Evolutionary conservation across 805 yeast species (phyloP), one percentile per base, ranked within the genome.

Genomic region (Suhomyces xylopsoci): DNA sequence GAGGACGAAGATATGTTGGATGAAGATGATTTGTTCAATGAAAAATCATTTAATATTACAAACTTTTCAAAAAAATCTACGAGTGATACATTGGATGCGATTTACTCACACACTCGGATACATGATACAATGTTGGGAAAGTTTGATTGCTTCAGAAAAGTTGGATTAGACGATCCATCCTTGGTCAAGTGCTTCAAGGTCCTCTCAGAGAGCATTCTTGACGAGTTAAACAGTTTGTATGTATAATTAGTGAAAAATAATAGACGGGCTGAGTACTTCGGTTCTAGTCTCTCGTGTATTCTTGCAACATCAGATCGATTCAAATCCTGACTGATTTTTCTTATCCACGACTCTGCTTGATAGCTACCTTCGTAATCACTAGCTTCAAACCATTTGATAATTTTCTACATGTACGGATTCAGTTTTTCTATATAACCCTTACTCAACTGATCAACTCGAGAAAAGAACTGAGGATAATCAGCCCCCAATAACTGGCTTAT

Each of bases 1-100:
- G 55, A 47, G 4, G 55, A 53, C 19, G 50, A 53, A n/a, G 49
- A 45, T 17, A 53, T 53, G 55, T 41, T 50, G 12, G 55, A 53
- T 19, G 42, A 38, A 19, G 55, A 53, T 22, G 51, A 53, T 24
- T 30, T 52, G 12, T 52, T 52, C 52, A 52, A 40, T 32, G 55
- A 52, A 10, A 49, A 15, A 15, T 42, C 52, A 15, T 19, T 30
- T 3, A 17, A 12, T 8, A 8, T 30, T 2, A 5, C 32, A 8
- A 20, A 14, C 24, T 42, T n/a, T 14, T n/a, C 38, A 3, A 45
- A 22, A 12, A 20, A 2, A 17, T 1, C 26, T 15, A 45, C 48
- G 10, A 45, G 48, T 32, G 36, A 45, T 6, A 32, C 40, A 3
- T 45, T 45, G 41, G 15, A 10, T 17, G 5, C 38, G 12, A 15